A percentile compares a stretch with the other conserved stretches of the same genome.
phyloP scores from a whole-genome alignment of 2,329 filamentous ascomycete species.

The Colletotrichum gigasporum region DNA sequence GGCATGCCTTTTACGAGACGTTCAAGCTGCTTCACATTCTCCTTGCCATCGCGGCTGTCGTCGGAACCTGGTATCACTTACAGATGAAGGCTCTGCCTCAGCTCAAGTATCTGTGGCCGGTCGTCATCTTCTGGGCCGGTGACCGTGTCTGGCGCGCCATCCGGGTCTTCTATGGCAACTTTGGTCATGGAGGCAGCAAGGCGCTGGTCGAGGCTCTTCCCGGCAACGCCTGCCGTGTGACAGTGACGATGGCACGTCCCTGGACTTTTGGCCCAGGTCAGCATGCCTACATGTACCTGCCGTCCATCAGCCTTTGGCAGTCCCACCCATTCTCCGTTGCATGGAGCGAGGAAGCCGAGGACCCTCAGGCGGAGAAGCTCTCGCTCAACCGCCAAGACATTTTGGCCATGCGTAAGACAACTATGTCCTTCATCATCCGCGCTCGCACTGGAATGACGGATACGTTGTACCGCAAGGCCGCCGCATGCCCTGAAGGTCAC shows the following conservation, averaged over 20 bases:
- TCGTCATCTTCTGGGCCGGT: constrained; percentile 72
- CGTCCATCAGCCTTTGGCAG: constrained; percentile 75
- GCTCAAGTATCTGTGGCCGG: constrained; percentile 67
- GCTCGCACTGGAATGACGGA: constrained; percentile 79
- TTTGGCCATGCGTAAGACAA: constrained; percentile 67
- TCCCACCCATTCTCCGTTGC: constrained; percentile 84
- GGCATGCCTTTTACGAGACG: constrained; percentile 82
- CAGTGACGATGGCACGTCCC: constrained; percentile 78
- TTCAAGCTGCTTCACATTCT: constrained; percentile 79
- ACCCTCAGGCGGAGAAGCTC: constrained; percentile 61
- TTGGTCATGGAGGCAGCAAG: constrained; percentile 72
- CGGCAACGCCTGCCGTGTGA: constrained; percentile 78
- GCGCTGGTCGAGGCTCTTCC: constrained; percentile 80
- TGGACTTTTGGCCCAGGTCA: constrained; percentile 81
- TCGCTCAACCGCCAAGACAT: constrained; percentile 69
- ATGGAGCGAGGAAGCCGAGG: constrained; percentile 75
- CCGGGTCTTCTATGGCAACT: constrained; percentile 71
- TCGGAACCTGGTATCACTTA: constrained; percentile 75
- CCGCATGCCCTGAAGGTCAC: constrained; percentile 66
- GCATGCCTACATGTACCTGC: constrained; percentile 84
- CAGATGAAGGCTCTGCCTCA: constrained; percentile 63
- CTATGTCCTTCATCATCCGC: constrained; percentile 77
- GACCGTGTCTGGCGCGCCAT: constrained; percentile 71
- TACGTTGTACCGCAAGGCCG: constrained; percentile 73
- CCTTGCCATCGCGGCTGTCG: constrained; percentile 67